phyloP scores from a whole-genome alignment of 805 yeast genomes.

The Metschnikowia colocasiae region DNA sequence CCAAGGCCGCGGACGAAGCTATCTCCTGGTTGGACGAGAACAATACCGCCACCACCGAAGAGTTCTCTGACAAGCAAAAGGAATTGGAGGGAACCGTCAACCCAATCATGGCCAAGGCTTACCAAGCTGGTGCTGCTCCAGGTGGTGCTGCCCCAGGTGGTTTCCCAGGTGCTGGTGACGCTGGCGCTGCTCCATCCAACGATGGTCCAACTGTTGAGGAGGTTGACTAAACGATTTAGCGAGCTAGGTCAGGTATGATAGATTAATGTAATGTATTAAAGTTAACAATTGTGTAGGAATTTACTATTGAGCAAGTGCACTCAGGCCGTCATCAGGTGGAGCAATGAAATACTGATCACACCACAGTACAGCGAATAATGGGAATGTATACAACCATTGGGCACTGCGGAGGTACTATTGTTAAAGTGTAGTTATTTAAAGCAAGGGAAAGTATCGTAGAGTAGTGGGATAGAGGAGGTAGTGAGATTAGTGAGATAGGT shows the following conservation, averaged over 20 bases:
- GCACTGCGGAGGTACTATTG: too few relatives aligned
- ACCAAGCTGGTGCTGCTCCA: constrained; percentile 87
- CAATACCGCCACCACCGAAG: constrained; percentile 90
- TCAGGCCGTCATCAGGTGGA: too few relatives aligned
- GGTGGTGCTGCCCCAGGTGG: constrained; percentile 48
- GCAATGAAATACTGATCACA: too few relatives aligned
- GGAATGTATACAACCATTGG: too few relatives aligned
- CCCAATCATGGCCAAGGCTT: constrained; percentile 96
- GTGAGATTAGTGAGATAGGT: too few relatives aligned
- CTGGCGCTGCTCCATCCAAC: constrained; percentile 34
- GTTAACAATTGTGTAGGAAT: not conserved
- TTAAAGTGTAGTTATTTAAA: too few relatives aligned
- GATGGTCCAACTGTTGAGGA: constrained; percentile 54
- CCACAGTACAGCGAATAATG: too few relatives aligned
- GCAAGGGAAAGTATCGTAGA: too few relatives aligned
- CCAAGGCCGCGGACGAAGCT: constrained; percentile 80
- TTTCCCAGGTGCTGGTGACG: constrained; percentile 63
- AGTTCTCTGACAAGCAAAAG: constrained; percentile 88
- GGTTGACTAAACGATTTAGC: constrained; percentile 39
- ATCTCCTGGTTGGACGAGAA: constrained; percentile 90
- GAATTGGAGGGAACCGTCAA: constrained; percentile 92
- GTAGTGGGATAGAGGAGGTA: too few relatives aligned
- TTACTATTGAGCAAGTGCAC: too few relatives aligned
- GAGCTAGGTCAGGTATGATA: constrained; percentile 13
- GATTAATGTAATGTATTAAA: constrained; percentile 14